phyloP scores from a whole-genome alignment of 306 rosid genomes.

The Rosa chinensis region DNA sequence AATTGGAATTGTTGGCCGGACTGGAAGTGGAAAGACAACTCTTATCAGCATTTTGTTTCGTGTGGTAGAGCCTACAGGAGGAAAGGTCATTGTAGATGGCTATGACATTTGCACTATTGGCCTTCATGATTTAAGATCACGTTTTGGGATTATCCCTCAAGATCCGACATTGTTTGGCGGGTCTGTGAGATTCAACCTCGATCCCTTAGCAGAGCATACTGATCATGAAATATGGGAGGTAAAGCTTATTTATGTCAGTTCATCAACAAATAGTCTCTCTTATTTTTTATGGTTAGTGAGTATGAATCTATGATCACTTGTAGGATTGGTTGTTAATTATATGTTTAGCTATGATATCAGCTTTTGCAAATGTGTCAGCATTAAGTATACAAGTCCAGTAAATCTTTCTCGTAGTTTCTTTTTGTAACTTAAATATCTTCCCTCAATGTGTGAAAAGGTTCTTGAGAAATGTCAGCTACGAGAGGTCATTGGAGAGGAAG shows the following conservation, averaged over 20 bases:
- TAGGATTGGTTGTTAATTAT: not conserved
- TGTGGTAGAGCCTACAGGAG: slow-evolving; percentile 36
- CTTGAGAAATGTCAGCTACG: slow-evolving; percentile 35
- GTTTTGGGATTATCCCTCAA: slow-evolving; percentile 37
- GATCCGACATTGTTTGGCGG: slow-evolving; percentile 37
- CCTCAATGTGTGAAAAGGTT: slow-evolving; percentile 17
- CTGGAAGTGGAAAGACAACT: slow-evolving; percentile 45
- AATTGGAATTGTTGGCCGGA: slow-evolving; percentile 37
- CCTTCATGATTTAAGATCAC: slow-evolving; percentile 31
- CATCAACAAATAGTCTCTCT: not conserved
- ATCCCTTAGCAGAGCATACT: slow-evolving; percentile 29
- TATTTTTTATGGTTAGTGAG: not conserved
- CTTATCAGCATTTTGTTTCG: slow-evolving; percentile 33
- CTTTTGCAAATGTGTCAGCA: not conserved
- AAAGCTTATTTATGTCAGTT: not conserved
- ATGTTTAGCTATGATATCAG: not conserved
- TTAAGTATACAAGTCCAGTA: not conserved
- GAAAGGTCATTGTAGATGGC: slow-evolving; percentile 27
- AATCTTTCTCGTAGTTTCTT: not conserved
- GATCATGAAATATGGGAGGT: slow-evolving; percentile 42
- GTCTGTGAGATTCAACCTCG: slow-evolving; percentile 36
- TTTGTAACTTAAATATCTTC: not conserved
- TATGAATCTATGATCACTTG: not conserved
- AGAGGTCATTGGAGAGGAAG: slow-evolving; percentile 25
- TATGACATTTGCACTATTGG: slow-evolving; percentile 34